Conservation (phyloP, 1,284 basidiomycete species). For the Leccinum pallidistipes region DNA sequence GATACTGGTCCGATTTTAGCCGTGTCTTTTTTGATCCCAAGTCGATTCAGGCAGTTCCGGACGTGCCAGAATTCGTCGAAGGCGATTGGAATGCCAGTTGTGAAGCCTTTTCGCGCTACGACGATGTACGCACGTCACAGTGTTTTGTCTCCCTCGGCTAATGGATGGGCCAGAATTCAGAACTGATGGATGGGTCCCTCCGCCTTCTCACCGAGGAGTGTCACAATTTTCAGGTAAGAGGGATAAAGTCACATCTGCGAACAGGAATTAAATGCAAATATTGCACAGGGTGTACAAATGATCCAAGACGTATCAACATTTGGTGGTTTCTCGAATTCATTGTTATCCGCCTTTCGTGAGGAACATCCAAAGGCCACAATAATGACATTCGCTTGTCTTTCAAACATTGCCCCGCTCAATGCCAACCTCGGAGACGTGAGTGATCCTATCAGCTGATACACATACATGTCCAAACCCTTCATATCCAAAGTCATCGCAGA, state of each 20-base stretch:
- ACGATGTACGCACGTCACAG: constrained; percentile 46
- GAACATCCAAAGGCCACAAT: constrained; percentile 60
- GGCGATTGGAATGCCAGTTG: constrained; percentile 58
- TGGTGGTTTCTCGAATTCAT: constrained; percentile 59
- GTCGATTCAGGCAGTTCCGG: constrained; percentile 62
- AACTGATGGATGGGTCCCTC: constrained; percentile 65
- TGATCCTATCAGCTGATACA: constrained; percentile 7
- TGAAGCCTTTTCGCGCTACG: constrained; percentile 51
- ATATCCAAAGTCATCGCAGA: constrained; percentile 32
- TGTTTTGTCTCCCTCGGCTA: constrained; percentile 2
- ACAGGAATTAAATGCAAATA: constrained; percentile 1
- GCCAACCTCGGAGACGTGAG: constrained; percentile 48
- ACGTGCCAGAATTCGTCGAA: constrained; percentile 46
- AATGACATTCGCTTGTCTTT: constrained; percentile 57
- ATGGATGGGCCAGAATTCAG: constrained; percentile 43
- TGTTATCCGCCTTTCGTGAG: constrained; percentile 61
- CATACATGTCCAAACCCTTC: constrained; percentile 2
- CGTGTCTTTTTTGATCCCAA: constrained; percentile 67
- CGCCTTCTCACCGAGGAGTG: constrained; percentile 72
- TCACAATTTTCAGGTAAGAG: constrained; percentile 64
- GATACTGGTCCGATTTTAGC: constrained; percentile 79
- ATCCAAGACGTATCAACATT: constrained; percentile 61
- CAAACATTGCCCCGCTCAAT: constrained; percentile 38
- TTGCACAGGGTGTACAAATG: constrained; percentile 62
- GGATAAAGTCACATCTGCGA: background rate